Percentiles rank a stretch among this genome's conserved stretches.
Evolutionary conservation across 805 yeast species (phyloP).

Genomic region (Starmerella lactis-condensi): DNA sequence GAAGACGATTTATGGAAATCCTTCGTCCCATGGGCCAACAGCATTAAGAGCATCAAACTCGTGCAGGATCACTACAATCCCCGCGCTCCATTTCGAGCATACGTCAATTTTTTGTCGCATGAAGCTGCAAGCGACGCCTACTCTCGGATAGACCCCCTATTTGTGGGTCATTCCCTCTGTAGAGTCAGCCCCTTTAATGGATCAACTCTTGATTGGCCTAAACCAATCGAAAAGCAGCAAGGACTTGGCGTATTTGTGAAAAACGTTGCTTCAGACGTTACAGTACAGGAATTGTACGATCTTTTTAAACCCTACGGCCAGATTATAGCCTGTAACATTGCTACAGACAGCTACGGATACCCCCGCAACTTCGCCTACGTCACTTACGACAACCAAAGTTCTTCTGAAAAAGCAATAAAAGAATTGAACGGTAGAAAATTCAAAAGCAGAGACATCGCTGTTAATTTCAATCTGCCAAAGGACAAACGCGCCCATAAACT

Average conservation of each 20-base stretch:
- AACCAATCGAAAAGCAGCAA: slow-evolving; percentile 6
- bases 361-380: slow-evolving; percentile 18
- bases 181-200: slow-evolving; percentile 12
- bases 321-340: slow-evolving; percentile 15
- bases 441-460: slow-evolving; percentile 26
- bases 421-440: slow-evolving; percentile 12
- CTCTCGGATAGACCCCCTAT: slow-evolving; percentile 11
- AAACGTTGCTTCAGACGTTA: slow-evolving; percentile 52
- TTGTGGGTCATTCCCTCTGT: slow-evolving; percentile 14
- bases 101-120: slow-evolving; percentile 12
- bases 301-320: slow-evolving; percentile 13
- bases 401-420: slow-evolving; percentile 14
- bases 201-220: slow-evolving; percentile 4
- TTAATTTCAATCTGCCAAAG: slow-evolving; percentile 48
- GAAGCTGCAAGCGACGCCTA: slow-evolving; percentile 12
- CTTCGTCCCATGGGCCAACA: slow-evolving; percentile 10
- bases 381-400: slow-evolving; percentile 9
- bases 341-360: slow-evolving; percentile 14
- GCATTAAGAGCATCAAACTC: slow-evolving; percentile 11
- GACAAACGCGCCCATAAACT: slow-evolving; percentile 30
- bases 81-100: slow-evolving; percentile 11
- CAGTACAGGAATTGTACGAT: slow-evolving; percentile 21
- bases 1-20: slow-evolving; percentile 14
- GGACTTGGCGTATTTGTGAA: slow-evolving; percentile 43
- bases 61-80: slow-evolving; percentile 13